These are phyloP conservation scores for Eutrema heterophyllum DNA, from an alignment of 345 rosid genomes.

Conservation along the genomic window DNA sequence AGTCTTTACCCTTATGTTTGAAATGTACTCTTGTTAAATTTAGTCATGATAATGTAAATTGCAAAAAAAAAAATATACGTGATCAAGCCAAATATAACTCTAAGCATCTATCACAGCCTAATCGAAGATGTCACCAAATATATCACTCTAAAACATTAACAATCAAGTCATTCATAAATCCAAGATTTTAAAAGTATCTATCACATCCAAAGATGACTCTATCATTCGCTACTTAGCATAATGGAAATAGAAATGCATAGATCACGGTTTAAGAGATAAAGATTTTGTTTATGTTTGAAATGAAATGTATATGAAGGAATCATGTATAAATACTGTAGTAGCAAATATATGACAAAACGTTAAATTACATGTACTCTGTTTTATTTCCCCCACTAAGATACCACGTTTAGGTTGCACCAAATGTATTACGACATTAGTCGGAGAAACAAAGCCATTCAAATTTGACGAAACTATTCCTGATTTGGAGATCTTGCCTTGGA, in stretches of 20 bases:
- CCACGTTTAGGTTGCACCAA: not conserved
- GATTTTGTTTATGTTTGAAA: no score
- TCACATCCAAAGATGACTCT: no score
- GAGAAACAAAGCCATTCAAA: not conserved
- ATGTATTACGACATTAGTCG: not conserved
- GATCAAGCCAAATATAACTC: not conserved
- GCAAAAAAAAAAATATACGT: not conserved
- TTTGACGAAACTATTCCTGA: conserved; percentile 10
- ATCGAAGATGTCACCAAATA: not conserved
- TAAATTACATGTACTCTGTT: not conserved
- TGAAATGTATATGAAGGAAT: no score
- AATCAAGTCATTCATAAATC: no score
- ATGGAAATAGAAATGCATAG: no score
- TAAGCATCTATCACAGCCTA: no score
- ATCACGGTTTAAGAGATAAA: no score
- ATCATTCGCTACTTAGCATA: no score
- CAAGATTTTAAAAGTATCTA: no score
- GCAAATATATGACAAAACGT: not conserved
- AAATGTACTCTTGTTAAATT: not conserved
- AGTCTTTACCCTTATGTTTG: not conserved
- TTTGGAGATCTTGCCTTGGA: conserved; percentile 33
- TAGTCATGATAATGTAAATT: not conserved
- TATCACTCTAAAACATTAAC: not conserved
- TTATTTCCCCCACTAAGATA: not conserved
- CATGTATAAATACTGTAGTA: not conserved